Conservation (phyloP, 441 rosid genomes). For the Arabidopsis hybrid region DNA sequence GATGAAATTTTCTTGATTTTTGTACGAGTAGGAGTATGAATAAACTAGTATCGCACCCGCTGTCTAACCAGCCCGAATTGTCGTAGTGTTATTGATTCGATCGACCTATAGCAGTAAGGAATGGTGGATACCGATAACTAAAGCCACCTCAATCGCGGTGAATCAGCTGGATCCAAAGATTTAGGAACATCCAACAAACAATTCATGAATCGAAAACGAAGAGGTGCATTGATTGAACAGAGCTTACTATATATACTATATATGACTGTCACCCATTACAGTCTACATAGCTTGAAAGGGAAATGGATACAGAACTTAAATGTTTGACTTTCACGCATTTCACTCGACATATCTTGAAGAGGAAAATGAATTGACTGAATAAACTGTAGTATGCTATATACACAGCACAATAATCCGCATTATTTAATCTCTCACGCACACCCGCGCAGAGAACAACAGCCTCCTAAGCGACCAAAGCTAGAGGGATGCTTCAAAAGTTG, state of each 20-base stretch:
- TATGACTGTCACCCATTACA: no score
- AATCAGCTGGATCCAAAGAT: background rate
- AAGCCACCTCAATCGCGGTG: background rate
- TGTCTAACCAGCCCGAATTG: background rate
- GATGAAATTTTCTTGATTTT: background rate
- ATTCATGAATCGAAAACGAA: no score
- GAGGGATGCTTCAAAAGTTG: background rate
- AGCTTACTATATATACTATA: no score
- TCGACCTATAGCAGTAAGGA: background rate
- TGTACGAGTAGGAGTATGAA: background rate
- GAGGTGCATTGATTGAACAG: no score
- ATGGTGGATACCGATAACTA: background rate
- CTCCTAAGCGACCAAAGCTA: background rate
- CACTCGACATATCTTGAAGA: background rate
- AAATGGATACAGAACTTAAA: no score
- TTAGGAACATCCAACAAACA: background rate
- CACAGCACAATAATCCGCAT: background rate
- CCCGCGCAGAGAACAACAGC: background rate
- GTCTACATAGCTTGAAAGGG: no score
- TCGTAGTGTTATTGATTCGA: background rate
- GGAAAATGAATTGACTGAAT: background rate
- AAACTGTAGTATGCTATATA: background rate
- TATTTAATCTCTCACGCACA: background rate
- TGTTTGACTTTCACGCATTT: background rate
- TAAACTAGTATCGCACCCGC: background rate